These are phyloP conservation scores for Termitomyces sp. DNA, from an alignment of 768 basidiomycete genomes.

Conservation along the genomic window DNA sequence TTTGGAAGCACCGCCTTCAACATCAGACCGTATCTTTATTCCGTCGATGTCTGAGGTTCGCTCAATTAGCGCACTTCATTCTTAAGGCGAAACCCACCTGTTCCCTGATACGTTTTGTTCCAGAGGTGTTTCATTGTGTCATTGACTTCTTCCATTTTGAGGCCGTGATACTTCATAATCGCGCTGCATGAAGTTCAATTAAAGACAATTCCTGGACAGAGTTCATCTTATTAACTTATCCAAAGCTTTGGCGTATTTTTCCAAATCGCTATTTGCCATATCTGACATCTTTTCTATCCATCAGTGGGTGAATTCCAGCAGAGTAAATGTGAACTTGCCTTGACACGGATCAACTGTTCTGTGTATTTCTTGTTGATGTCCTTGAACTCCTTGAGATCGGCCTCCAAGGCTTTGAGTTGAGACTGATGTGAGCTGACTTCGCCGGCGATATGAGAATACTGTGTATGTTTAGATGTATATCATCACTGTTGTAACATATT, in stretches of 20 bases:
- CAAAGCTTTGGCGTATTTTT: conserved; percentile 95
- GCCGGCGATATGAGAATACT: conserved; percentile 81
- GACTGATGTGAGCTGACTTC: conserved; percentile 71
- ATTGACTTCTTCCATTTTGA: conserved; percentile 99
- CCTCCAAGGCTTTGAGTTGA: conserved; percentile 59
- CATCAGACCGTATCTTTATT: conserved; percentile 91
- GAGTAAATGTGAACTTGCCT: conserved; percentile 44
- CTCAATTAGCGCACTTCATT: not conserved
- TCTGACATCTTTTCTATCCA: conserved; percentile 72
- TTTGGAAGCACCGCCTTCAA: conserved; percentile 85
- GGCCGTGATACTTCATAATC: conserved; percentile 95
- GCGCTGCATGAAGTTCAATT: conserved; percentile 47
- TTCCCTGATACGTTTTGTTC: conserved; percentile 99
- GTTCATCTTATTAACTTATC: conserved; percentile 65
- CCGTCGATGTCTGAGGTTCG: conserved; percentile 87
- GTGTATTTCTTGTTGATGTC: conserved; percentile 82
- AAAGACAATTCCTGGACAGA: not conserved
- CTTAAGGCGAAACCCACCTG: conserved; percentile 50
- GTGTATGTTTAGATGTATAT: conserved; percentile 6
- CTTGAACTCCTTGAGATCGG: conserved; percentile 80
- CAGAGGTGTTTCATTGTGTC: conserved; percentile 95
- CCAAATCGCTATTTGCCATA: conserved; percentile 94
- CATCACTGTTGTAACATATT: not conserved
- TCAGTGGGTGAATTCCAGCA: not conserved
- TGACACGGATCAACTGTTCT: conserved; percentile 90